Evolutionary conservation across 495 filamentous ascomycete species (phyloP).

Genomic region (Penicillium egyptiacum): DNA sequence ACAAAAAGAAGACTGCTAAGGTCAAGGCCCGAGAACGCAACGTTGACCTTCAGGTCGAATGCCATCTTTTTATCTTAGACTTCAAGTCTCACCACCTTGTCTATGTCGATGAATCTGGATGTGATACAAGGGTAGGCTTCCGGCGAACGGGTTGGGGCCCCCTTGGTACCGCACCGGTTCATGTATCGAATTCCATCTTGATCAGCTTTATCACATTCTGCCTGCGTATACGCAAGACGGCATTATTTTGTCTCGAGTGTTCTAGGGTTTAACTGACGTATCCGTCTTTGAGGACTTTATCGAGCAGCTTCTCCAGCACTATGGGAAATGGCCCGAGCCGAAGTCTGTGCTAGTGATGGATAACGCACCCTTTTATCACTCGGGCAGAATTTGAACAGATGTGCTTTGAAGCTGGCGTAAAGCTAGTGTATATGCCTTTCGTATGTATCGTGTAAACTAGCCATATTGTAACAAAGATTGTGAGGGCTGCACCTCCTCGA

Average conservation of each 20-base stretch:
- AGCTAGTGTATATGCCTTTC: too few relatives aligned
- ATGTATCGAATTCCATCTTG: slow-evolving; percentile 31
- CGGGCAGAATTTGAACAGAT: too few relatives aligned
- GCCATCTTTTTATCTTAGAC: neutral
- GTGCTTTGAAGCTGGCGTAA: too few relatives aligned
- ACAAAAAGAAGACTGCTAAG: slow-evolving; percentile 12
- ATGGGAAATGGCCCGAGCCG: slow-evolving; percentile 34
- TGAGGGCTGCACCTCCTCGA: too few relatives aligned
- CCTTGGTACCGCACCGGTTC: slow-evolving; percentile 25
- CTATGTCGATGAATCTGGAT: slow-evolving; percentile 24
- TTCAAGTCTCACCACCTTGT: neutral
- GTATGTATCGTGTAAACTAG: too few relatives aligned
- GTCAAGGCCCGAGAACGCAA: slow-evolving; percentile 13
- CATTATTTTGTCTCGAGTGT: slow-evolving; percentile 29
- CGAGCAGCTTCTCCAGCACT: slow-evolving; percentile 35
- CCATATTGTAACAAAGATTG: too few relatives aligned
- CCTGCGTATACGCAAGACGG: slow-evolving; percentile 38
- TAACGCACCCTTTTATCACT: too few relatives aligned
- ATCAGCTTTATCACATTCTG: slow-evolving; percentile 37
- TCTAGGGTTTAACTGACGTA: slow-evolving; percentile 33
- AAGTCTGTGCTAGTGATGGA: too few relatives aligned
- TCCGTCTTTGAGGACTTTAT: slow-evolving; percentile 39
- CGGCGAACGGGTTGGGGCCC: slow-evolving; percentile 30
- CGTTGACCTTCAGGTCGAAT: neutral
- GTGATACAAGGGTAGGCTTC: slow-evolving; percentile 30